A percentile compares a stretch with the other conserved stretches of the same genome.
Evolutionary conservation across 1,139 yeast species (phyloP).

Genomic region (Geotrichum siamense): DNA sequence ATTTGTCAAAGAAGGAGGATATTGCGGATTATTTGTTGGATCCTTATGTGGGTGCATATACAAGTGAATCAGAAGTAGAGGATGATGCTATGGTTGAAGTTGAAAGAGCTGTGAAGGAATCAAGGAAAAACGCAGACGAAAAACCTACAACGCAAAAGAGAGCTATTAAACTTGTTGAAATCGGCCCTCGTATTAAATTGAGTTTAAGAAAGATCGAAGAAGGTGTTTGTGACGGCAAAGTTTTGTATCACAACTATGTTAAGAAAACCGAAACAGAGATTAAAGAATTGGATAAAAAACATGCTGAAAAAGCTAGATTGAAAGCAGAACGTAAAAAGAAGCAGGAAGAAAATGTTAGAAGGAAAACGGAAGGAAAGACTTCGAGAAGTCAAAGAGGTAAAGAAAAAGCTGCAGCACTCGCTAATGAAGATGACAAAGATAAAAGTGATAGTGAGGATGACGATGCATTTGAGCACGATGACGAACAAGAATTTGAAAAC

Average conservation of each 20-base stretch:
- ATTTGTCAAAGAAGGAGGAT: slow-evolving; percentile 58
- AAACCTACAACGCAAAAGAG: slow-evolving; percentile 48
- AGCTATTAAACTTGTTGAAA: slow-evolving; percentile 86
- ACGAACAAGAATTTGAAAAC: slow-evolving; percentile 36
- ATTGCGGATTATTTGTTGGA: slow-evolving; percentile 80
- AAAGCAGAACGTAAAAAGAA: slow-evolving; percentile 67
- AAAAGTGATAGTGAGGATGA: slow-evolving; percentile 25
- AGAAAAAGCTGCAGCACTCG: slow-evolving; percentile 37
- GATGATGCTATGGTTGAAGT: slow-evolving; percentile 77
- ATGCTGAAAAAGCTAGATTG: slow-evolving; percentile 52
- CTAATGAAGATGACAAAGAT: slow-evolving; percentile 24
- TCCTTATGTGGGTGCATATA: slow-evolving; percentile 69
- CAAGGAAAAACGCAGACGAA: slow-evolving; percentile 18
- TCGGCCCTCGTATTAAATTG: slow-evolving; percentile 85
- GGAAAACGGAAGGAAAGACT: slow-evolving; percentile 65
- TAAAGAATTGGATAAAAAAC: slow-evolving; percentile 57
- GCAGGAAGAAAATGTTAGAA: slow-evolving; percentile 73
- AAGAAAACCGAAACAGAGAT: slow-evolving; percentile 57
- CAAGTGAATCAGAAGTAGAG: slow-evolving; percentile 90
- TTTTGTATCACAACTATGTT: slow-evolving; percentile 69
- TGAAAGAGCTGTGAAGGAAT: slow-evolving; percentile 33
- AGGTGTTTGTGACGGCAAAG: slow-evolving; percentile 80
- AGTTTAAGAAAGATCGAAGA: slow-evolving; percentile 83
- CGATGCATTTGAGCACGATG: slow-evolving; percentile 24
- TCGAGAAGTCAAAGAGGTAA: slow-evolving; percentile 50